Percentiles rank a stretch among this genome's conserved stretches.
These are phyloP conservation scores for Penicillium parvum DNA, from an alignment of 495 filamentous ascomycete genomes.

Conservation along the genomic window DNA sequence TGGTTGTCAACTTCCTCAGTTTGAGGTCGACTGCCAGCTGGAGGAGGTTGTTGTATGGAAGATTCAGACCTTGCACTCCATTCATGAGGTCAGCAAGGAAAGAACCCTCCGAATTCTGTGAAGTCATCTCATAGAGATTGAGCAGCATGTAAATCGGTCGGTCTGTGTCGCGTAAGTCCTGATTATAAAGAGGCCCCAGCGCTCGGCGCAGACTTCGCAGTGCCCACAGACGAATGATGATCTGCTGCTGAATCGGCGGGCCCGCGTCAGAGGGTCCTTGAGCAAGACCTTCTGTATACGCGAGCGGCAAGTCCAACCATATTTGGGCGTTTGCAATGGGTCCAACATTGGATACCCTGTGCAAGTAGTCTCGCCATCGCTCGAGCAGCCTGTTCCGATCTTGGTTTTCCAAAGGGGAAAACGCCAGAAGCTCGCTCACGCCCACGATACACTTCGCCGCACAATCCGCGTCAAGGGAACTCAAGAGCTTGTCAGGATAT, in stretches of 20 bases:
- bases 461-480: slow-evolving; percentile 19
- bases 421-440: slow-evolving; percentile 30
- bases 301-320: slow-evolving; percentile 27
- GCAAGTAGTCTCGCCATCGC: slow-evolving; percentile 32
- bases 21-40: slow-evolving; percentile 27
- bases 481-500: slow-evolving; percentile 18
- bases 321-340: slow-evolving; percentile 19
- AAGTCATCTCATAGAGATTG: slow-evolving; percentile 25
- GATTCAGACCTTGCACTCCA: slow-evolving; percentile 27
- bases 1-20: slow-evolving; percentile 19
- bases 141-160: slow-evolving; percentile 24
- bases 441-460: slow-evolving; percentile 27
- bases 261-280: neutral
- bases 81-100: slow-evolving; percentile 30
- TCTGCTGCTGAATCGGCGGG: slow-evolving; percentile 21
- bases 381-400: slow-evolving; percentile 18
- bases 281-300: neutral
- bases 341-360: slow-evolving; percentile 14
- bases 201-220: slow-evolving; percentile 28
- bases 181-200: slow-evolving; percentile 21
- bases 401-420: slow-evolving; percentile 11
- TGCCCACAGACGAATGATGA: slow-evolving; percentile 37
- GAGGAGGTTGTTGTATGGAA: slow-evolving; percentile 33
- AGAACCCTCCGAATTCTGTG: slow-evolving; percentile 5
- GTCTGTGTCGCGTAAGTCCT: slow-evolving; percentile 18